Base-by-base conservation (phyloP, 441 rosid species). In the Euphorbia celastroides region DNA sequence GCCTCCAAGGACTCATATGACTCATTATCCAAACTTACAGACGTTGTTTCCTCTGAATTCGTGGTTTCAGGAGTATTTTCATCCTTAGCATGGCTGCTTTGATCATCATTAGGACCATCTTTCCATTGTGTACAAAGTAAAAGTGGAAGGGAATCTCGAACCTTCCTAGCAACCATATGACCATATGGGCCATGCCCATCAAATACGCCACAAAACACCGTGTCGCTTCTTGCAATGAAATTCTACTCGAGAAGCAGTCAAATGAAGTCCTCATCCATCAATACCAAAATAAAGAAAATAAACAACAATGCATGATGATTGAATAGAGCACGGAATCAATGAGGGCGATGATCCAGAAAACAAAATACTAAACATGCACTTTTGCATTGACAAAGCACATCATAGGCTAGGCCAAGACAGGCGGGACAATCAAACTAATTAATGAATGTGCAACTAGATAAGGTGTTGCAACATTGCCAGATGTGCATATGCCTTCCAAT, bases 161-260 rank as follows among this genome's bases (percentile, higher is more conserved):
- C 98, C 82, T 74, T 88, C 83, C 74, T 92, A 57, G 98, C 91
- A 70, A 90, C 98, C 95, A 88, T 74, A 72, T 95, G 99, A 74
- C 99, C 99, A 67, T 65, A 85, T 25, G 99, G 99, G 56, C 99
- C 99, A 69, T 95, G 99, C 17, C 99, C 99, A 83, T 95, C 99
- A 78, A 95, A 95, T 32, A 95, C 95, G 60, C 99, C 99, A 74
- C 97, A 92, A 75, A 95, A 88, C 64, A 90, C 73, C 23, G 97
- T 84, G 78, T 92, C 96, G 31, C 82, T 75, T 74, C 89, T 83
- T 5, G 98, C 85, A 59, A 83, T 84, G 77, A 95, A 95, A 72
- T 86, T 88, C 99, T 95, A 81, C 28, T 23, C 77, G 12, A 65
- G 70, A 68, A 69, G 56, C 46, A 31, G 22, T 36, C 61, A 41